These are phyloP conservation scores for Candolleomyces aberdarensis DNA, from an alignment of 768 basidiomycete species.

Conservation along the genomic window DNA sequence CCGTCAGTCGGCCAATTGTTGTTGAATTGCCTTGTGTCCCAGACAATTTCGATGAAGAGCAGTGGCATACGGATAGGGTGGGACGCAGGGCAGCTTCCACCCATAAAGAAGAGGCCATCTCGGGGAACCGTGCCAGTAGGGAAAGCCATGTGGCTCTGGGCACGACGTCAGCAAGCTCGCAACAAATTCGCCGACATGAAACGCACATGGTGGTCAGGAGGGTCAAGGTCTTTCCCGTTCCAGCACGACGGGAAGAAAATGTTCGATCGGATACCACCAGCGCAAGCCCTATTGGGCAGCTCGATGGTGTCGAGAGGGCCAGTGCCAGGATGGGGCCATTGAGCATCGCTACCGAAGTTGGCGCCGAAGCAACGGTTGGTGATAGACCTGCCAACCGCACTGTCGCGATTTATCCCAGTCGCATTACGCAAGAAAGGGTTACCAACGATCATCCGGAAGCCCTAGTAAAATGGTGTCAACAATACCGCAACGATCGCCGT, in stretches of 20 bases:
- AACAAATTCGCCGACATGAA: neutral
- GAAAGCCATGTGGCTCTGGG: neutral
- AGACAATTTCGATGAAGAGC: neutral
- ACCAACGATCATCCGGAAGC: constrained; percentile 8
- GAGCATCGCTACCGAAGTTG: neutral
- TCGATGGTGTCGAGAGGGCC: constrained; percentile 1
- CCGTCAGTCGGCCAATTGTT: neutral
- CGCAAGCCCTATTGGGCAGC: neutral
- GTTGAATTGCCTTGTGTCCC: neutral
- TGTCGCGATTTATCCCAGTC: neutral
- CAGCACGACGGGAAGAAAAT: constrained; percentile 11
- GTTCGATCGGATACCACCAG: constrained; percentile 6
- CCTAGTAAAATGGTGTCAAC: neutral
- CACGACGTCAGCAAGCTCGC: neutral
- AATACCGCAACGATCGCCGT: neutral
- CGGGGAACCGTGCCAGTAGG: neutral
- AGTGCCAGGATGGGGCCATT: constrained; percentile 2
- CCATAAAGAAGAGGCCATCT: neutral
- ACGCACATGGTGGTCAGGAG: neutral
- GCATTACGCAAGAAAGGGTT: constrained; percentile 1
- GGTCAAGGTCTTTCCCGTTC: constrained; percentile 3
- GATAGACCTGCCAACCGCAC: neutral
- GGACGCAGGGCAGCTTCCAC: neutral
- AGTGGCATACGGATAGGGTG: neutral
- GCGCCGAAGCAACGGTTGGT: constrained; percentile 5